Base-by-base conservation (phyloP, 805 yeast species). In the Huiozyma sinensis region DNA sequence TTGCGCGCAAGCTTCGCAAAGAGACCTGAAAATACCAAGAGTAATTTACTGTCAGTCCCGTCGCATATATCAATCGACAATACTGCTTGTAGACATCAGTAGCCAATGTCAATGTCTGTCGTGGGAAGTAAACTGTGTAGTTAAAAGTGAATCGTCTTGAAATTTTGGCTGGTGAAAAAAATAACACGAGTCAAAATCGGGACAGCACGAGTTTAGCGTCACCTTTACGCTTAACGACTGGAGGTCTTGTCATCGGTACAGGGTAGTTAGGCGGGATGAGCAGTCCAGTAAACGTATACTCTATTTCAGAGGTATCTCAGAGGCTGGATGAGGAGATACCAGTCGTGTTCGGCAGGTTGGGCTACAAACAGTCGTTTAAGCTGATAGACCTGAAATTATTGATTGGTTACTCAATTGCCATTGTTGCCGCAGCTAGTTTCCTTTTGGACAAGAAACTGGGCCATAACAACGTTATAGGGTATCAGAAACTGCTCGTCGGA, bases 391-490 rank as follows among this genome's bases (percentile, higher is more conserved):
- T 67, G 12, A 75, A 72, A 54, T 58, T 77, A 39, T 72, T 67
- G 6, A 59, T 77, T 42, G 82, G 82, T 1, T 68, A 71, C 45
- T 49, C 67, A 13, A 71, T 76, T 30, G 80, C 72, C 6, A 56
- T 62, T 1, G 59, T 75, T 12, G 76, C 80, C 7, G 82, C 67
- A 4, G 52, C 59, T 2, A 68, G 79, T 41, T 77, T 68, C 52
- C 56, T 63, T 17, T 50, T 73, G 36, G 83, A 77, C 50, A 76
- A 76, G 60, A 72, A 74, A 47, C 55, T 63, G 38, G 47, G 55
- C 4, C 76, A 72, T 49, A 52, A 65, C 7, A 73, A 76, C 4
- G 63, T 70, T 0, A 61, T 67, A 43, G 46, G 50, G 11, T 60
- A 70, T 37, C 72, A 77, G 6, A 63, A 64, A 24, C 47, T 59